These are phyloP conservation scores for Magnusiomyces suaveolens DNA, from an alignment of 1,139 yeast species.

Conservation along the genomic window DNA sequence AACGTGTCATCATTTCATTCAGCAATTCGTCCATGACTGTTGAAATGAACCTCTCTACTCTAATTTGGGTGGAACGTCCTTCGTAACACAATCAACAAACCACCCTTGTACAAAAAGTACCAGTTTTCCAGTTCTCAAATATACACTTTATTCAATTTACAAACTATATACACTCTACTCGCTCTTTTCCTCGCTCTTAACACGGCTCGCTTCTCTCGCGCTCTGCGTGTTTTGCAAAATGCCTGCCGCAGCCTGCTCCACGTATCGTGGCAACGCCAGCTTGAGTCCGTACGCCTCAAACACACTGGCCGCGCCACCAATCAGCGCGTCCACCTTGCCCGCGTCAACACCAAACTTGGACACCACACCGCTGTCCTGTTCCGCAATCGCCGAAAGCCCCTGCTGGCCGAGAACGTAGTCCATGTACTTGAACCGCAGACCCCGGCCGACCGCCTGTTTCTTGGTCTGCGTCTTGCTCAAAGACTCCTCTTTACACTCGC, in stretches of 20 bases:
- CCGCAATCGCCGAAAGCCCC: slow-evolving; percentile 9
- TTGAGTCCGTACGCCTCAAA: not conserved
- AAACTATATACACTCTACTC: too few species aligned
- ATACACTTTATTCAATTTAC: too few species aligned
- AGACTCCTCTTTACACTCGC: not conserved
- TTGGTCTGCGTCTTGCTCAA: not conserved
- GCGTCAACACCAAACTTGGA: not conserved
- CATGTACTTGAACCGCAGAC: slow-evolving; percentile 9
- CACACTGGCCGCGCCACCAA: slow-evolving; percentile 1
- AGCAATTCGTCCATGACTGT: too few species aligned
- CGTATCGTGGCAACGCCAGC: slow-evolving; percentile 5
- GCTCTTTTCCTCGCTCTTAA: not conserved
- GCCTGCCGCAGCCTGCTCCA: slow-evolving; percentile 13
- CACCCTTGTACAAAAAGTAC: too few species aligned
- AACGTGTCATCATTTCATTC: too few species aligned
- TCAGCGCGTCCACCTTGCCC: slow-evolving; percentile 1
- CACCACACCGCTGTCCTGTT: slow-evolving; percentile 5
- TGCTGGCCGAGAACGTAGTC: slow-evolving; percentile 11
- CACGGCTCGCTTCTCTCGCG: not conserved
- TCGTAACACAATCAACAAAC: too few species aligned
- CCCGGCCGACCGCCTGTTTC: slow-evolving; percentile 2
- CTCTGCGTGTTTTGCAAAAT: slow-evolving; percentile 9
- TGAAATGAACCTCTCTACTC: too few species aligned
- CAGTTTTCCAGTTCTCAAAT: too few species aligned
- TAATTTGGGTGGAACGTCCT: too few species aligned